A percentile compares a stretch with the other conserved stretches of the same genome.
Evolutionary conservation across 495 filamentous ascomycete genomes (phyloP).

Genomic region (Penicilliopsis zonata): DNA sequence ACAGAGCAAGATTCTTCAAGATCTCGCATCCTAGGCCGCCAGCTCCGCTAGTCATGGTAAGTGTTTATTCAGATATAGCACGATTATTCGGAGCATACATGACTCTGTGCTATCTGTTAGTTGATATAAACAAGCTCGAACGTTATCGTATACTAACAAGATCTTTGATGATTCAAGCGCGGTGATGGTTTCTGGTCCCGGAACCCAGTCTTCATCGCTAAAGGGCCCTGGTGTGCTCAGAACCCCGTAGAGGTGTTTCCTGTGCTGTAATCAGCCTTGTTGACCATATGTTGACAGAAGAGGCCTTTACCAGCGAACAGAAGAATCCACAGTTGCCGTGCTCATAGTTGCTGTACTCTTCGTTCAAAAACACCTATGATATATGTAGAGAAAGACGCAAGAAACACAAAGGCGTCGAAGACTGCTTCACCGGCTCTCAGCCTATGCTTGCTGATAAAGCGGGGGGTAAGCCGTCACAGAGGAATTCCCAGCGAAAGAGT

Average conservation of each 20-base stretch:
- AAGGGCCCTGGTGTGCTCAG: slow-evolving; percentile 66
- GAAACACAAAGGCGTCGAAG: too few relatives aligned
- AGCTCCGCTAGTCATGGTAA: slow-evolving; percentile 54
- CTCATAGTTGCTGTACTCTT: too few relatives aligned
- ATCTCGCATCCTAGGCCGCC: slow-evolving; percentile 96
- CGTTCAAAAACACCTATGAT: too few relatives aligned
- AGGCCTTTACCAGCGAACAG: slow-evolving; percentile 12
- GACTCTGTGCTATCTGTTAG: slow-evolving; percentile 21
- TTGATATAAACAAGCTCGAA: slow-evolving; percentile 9
- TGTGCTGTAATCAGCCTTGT: slow-evolving; percentile 18
- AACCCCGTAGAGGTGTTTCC: slow-evolving; percentile 73
- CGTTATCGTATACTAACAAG: slow-evolving; percentile 36
- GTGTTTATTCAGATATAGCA: slow-evolving; percentile 3
- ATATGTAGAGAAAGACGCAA: too few relatives aligned
- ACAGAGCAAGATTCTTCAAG: slow-evolving; percentile 89
- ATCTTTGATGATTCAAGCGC: slow-evolving; percentile 55
- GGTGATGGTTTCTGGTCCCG: slow-evolving; percentile 48
- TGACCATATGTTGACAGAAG: slow-evolving; percentile 1
- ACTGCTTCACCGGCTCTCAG: too few relatives aligned
- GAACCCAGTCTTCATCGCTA: slow-evolving; percentile 56
- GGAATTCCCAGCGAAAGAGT: too few relatives aligned
- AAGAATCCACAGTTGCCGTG: slow-evolving; percentile 5
- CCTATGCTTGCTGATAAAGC: too few relatives aligned
- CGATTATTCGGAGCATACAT: slow-evolving; percentile 36
- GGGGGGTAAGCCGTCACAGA: too few relatives aligned